A percentile compares a stretch with the other conserved stretches of the same genome.
These are phyloP conservation scores for Colletotrichum tofieldiae DNA, from an alignment of 2,329 filamentous ascomycete genomes.

Conservation along the genomic window DNA sequence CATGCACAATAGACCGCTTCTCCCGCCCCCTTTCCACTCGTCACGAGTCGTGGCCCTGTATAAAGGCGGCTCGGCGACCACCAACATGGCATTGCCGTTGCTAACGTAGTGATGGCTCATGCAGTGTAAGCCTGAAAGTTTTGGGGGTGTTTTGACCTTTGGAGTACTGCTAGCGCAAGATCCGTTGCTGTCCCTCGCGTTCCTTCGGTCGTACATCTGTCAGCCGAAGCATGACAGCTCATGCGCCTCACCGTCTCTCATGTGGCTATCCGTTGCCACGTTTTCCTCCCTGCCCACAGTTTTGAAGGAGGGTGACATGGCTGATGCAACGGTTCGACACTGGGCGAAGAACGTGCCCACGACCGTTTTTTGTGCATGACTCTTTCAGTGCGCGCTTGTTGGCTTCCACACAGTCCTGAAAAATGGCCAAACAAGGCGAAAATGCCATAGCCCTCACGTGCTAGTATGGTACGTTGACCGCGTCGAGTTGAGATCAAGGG, in stretches of 20 bases:
- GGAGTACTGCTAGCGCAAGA: conserved; percentile 11
- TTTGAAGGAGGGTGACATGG: conserved; percentile 32
- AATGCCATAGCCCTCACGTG: conserved; percentile 8
- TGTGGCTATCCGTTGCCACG: neutral
- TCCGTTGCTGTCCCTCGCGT: conserved; percentile 7
- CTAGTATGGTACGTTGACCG: neutral
- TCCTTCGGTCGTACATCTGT: neutral
- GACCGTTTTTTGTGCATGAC: conserved; percentile 25
- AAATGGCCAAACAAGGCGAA: neutral
- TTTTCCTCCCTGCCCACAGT: neutral
- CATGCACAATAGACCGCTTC: conserved; percentile 8
- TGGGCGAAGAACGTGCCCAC: conserved; percentile 23
- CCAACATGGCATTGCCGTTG: conserved; percentile 3
- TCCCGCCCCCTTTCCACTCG: neutral
- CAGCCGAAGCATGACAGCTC: conserved; percentile 1
- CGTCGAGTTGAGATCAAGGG: conserved; percentile 3
- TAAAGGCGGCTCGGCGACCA: conserved; percentile 13
- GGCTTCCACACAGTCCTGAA: neutral
- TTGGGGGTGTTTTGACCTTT: conserved; percentile 6
- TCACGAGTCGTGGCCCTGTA: conserved; percentile 39
- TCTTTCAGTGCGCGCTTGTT: conserved; percentile 17
- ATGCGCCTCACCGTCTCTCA: neutral
- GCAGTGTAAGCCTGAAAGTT: conserved; percentile 23
- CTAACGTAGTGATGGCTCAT: conserved; percentile 11
- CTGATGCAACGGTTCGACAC: conserved; percentile 19